Evolutionary conservation across 2,329 filamentous ascomycete species (phyloP).

Genomic region (Pestalotiopsis sp.): DNA sequence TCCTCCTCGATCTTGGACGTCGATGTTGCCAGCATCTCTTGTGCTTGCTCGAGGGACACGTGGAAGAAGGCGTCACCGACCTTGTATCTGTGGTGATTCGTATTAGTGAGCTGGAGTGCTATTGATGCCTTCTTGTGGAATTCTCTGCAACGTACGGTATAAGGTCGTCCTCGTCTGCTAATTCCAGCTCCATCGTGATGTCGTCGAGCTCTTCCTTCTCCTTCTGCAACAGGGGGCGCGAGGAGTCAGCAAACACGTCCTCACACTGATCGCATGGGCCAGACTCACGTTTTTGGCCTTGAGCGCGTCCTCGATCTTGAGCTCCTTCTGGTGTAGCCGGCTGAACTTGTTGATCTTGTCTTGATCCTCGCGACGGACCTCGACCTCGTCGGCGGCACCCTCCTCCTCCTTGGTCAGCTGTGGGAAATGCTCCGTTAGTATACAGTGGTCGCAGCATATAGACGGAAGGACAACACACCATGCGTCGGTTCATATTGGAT

Average conservation of each 20-base stretch:
- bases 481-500: constrained; percentile 35
- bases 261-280: background rate
- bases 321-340: constrained; percentile 85
- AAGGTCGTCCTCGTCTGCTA: constrained; percentile 92
- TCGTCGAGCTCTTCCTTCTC: constrained; percentile 98
- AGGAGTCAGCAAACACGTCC: background rate
- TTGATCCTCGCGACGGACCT: constrained; percentile 95
- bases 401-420: constrained; percentile 96
- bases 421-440: background rate
- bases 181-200: constrained; percentile 84
- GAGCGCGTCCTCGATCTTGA: constrained; percentile 76
- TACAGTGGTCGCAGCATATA: too few relatives aligned
- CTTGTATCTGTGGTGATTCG: constrained; percentile 75
- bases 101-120: background rate
- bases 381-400: constrained; percentile 77
- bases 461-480: constrained; percentile 24
- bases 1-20: constrained; percentile 76
- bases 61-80: constrained; percentile 96
- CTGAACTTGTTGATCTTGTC: constrained; percentile 99
- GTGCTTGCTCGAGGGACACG: constrained; percentile 79
- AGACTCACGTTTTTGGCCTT: constrained; percentile 73
- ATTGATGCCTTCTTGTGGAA: background rate
- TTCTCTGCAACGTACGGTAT: constrained; percentile 69
- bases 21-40: constrained; percentile 76
- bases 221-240: constrained; percentile 62